Base-by-base conservation (phyloP, 345 rosid species). In the Mangifera indica region DNA sequence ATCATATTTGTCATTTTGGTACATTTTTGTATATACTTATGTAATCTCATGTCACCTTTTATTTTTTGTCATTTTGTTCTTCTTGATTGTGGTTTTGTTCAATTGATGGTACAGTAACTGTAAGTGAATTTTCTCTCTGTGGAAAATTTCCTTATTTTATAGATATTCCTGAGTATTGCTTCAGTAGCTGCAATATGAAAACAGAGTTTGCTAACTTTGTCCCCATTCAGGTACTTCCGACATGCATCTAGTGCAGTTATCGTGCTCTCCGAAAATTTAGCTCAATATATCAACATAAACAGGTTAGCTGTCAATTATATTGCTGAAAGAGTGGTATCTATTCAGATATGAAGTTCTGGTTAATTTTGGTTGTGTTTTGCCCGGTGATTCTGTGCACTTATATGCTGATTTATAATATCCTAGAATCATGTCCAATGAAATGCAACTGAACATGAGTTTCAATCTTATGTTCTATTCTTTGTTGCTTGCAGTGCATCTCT, bases 201-300 rank as follows among this genome's bases (percentile, higher is more conserved):
- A 17, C n/a, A 57, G 67, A 65, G 58, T 61, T 4, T 3, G 49
- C 58, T 73, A 21, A 26, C n/a, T 2, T 69, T 66, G 63, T 67
- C 63, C 69, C 58, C 29, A 59, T 81, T 63, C 87, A 95, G 99
- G 81, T 95, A 95, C 79, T 95, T 95, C 61, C 89, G 94, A 56
- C 99, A 95, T 78, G 98, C 97, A 45, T 72, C 81, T 74, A 84
- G 96, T 76, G 66, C 99, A 45, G 81, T 93, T 57, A 9, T 91
- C 49, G 82, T 91, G 56, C 89, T 95, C 59, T 91, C 99, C 68
- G 89, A 88, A 84, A 92, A 86, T 79, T 76, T 95, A 79, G 98
- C 90, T 26, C 92, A 78, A 78, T 84, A 91, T 80, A 89, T 95
- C 52, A 73, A 91, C 77, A 74, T 93, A 71, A 95, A 95, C 96